Conservation (phyloP, 2,329 filamentous ascomycete genomes). For the Coniella vitis region DNA sequence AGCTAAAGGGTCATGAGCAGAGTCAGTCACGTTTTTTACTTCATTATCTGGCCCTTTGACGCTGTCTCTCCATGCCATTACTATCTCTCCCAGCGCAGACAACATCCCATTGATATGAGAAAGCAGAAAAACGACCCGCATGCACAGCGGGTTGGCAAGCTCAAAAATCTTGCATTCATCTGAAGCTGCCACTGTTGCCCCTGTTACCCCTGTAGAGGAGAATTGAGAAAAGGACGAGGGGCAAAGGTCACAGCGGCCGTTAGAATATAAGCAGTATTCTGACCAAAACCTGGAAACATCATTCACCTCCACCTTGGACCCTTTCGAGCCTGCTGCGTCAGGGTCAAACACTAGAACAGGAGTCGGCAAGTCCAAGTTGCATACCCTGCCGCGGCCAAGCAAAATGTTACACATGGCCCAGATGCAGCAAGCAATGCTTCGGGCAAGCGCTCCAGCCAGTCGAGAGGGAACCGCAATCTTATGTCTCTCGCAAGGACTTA, state of each 20-base stretch:
- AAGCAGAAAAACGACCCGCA: neutral
- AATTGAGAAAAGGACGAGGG: neutral
- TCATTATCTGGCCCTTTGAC: slow-evolving; percentile 10
- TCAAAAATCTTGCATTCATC: neutral
- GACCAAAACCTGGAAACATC: no score
- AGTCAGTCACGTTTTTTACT: slow-evolving; percentile 3
- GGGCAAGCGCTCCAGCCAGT: neutral
- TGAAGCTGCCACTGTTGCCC: neutral
- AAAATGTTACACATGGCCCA: no score
- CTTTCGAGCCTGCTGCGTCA: no score
- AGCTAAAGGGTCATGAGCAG: neutral
- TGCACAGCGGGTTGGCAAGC: slow-evolving; percentile 5
- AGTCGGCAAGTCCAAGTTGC: neutral
- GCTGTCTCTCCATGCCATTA: slow-evolving; percentile 5
- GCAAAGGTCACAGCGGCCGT: neutral
- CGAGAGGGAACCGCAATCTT: neutral
- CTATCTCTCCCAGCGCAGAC: neutral
- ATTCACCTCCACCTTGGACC: no score
- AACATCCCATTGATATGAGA: neutral
- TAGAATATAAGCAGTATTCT: no score
- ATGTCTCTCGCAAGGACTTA: slow-evolving; percentile 1
- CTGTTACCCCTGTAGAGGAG: neutral
- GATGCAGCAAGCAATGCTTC: neutral
- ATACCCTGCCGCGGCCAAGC: no score
- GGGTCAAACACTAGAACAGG: neutral